These are phyloP conservation scores for Yarrowia bubula DNA, from an alignment of 805 yeast genomes.

Conservation along the genomic window DNA sequence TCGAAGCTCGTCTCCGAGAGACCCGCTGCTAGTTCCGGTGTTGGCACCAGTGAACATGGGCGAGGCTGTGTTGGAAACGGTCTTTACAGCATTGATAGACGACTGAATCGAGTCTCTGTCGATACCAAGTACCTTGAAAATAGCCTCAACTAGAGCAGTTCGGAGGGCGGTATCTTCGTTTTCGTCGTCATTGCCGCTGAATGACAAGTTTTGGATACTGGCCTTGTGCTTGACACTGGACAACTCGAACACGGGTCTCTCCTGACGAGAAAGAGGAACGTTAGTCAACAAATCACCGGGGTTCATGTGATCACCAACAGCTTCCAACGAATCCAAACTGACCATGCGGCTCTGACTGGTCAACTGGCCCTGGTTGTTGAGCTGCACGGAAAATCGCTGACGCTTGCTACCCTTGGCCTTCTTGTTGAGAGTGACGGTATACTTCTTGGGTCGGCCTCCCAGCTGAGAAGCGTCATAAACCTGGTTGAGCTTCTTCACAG, in stretches of 20 bases:
- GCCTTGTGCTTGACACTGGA: conserved; percentile 4
- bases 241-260: conserved; percentile 10
- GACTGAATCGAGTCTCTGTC: conserved; percentile 38
- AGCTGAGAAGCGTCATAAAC: conserved; percentile 2
- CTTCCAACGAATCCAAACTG: conserved; percentile 32
- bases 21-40: background rate
- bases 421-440: conserved; percentile 20
- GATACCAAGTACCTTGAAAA: conserved; percentile 68
- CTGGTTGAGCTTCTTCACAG: conserved; percentile 29
- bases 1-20: conserved; percentile 11
- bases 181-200: conserved; percentile 50
- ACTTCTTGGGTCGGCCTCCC: conserved; percentile 26
- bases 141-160: conserved; percentile 65
- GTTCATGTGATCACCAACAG: conserved; percentile 46
- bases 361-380: conserved; percentile 2
- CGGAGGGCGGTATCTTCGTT: conserved; percentile 66
- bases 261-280: conserved; percentile 51
- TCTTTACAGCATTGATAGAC: conserved; percentile 7
- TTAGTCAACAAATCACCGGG: conserved; percentile 86
- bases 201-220: background rate
- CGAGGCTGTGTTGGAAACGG: conserved; percentile 10
- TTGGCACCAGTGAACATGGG: conserved; percentile 19
- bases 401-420: conserved; percentile 23
- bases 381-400: conserved; percentile 25
- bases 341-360: conserved; percentile 1